Evolutionary conservation across 1,284 basidiomycete species (phyloP), one percentile per base, ranked within the genome.

Genomic region (Trametes versicolor): DNA sequence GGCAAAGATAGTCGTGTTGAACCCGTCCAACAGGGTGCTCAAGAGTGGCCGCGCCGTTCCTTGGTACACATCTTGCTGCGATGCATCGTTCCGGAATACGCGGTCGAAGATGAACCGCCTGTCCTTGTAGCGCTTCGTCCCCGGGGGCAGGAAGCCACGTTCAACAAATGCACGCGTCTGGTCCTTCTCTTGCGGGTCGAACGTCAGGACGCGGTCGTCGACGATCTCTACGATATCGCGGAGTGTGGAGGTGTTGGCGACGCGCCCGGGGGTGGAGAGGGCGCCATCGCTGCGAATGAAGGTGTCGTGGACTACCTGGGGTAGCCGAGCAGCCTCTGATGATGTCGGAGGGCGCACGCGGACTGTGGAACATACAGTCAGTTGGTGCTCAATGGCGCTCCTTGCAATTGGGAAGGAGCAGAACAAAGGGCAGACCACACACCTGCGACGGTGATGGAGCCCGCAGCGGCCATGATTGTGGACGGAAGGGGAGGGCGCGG

Each of bases 1-100:
- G 3, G 97, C 97, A 82, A 99, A 98, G 9, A 97, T 93, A 8
- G 97, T 99, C 37, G 96, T 93, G 73, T 99, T 98, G 80, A 89
- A 98, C n/a, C 97, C 97, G 71, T 97, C 92, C 65, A 99, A 80
- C 19, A 99, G 81, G 41, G 93, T 91, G 66, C 87, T 84, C 23
- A 99, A 82, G 49, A 99, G 81, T 37, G 94, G 94, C 74, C 91
- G 91, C 13, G 95, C 87, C 5, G 96, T 97, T 58, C 88, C 82
- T 70, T 91, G 89, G 75, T 95, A 98, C 12, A 98, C 93, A 64
- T 95, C 92, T 67, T 88, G 85, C 78, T 99, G 97, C 21, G 81
- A 83, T 29, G 93, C 86, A 45, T 92, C 87, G 74, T 90, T 87
- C 69, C 90, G 85, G 75, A 98, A 97, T 29, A 99, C 95, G 58